These are phyloP conservation scores for Monilinia polystroma DNA, from an alignment of 2,329 filamentous ascomycete species.

Conservation along the genomic window DNA sequence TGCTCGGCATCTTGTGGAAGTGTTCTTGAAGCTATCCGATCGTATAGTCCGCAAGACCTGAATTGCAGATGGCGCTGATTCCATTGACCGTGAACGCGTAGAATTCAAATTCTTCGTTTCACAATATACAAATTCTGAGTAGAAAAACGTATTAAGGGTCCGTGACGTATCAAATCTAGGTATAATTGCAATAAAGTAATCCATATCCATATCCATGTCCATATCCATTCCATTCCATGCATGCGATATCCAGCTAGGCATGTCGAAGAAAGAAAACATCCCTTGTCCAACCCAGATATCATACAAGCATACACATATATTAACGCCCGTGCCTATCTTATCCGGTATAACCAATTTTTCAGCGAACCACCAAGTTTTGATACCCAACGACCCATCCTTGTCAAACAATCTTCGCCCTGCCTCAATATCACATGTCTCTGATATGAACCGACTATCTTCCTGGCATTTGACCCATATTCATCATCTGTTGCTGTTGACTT, in stretches of 20 bases:
- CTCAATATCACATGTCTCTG: not conserved
- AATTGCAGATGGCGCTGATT: not conserved
- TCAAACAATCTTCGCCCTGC: not conserved
- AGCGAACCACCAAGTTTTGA: conserved; percentile 10
- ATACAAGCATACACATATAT: conserved; percentile 11
- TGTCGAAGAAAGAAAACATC: not conserved
- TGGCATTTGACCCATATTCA: conserved; percentile 22
- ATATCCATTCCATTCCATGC: not conserved
- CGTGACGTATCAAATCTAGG: not conserved
- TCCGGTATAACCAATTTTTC: conserved; percentile 9
- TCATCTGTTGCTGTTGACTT: conserved; percentile 30
- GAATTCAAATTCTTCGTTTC: not conserved
- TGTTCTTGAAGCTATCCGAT: not conserved
- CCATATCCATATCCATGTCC: not conserved
- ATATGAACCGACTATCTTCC: conserved; percentile 10
- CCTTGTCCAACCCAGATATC: conserved; percentile 8
- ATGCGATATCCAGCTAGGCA: conserved; percentile 10
- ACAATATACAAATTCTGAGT: not conserved
- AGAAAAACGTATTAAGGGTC: not conserved
- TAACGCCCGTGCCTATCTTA: not conserved
- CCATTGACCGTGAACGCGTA: no score
- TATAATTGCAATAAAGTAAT: not conserved
- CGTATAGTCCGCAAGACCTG: not conserved
- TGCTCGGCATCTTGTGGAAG: not conserved
- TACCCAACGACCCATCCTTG: conserved; percentile 16